phyloP scores from a whole-genome alignment of 2,329 filamentous ascomycete genomes.

The Parascedosporium putredinis region DNA sequence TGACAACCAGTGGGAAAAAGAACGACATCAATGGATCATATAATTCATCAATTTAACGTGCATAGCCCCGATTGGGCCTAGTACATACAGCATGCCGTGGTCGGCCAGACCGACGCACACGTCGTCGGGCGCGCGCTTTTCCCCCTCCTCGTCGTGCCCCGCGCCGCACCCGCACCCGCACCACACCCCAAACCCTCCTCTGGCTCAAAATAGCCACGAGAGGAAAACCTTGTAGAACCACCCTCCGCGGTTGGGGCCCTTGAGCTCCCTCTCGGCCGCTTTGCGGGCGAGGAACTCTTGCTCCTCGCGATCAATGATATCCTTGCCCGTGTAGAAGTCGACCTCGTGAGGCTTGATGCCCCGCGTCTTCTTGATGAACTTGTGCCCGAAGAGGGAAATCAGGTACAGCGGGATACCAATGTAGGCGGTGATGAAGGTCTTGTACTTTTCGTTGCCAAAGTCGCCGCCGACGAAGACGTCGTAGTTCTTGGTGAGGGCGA shows the following conservation, averaged over 20 bases:
- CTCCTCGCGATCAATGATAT: constrained; percentile 63
- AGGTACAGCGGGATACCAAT: constrained; percentile 68
- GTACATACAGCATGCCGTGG: neutral
- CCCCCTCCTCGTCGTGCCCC: neutral
- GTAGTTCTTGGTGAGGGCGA: constrained; percentile 76
- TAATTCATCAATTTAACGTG: neutral
- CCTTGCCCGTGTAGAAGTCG: constrained; percentile 65
- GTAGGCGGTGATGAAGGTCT: constrained; percentile 69
- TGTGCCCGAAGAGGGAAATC: constrained; percentile 58
- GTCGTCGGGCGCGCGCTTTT: neutral
- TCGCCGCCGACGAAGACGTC: constrained; percentile 52
- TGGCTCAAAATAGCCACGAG: constrained; percentile 13
- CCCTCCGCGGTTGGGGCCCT: constrained; percentile 7
- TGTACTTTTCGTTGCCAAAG: constrained; percentile 39
- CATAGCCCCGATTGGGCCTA: neutral
- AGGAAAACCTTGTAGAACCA: constrained; percentile 12
- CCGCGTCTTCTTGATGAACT: constrained; percentile 42
- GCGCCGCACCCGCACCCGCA: no score
- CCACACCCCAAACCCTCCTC: no score
- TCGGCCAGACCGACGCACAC: neutral
- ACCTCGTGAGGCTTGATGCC: constrained; percentile 46
- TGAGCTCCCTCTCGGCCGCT: constrained; percentile 17
- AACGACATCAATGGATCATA: no score
- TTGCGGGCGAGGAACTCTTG: constrained; percentile 48
- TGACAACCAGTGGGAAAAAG: no score